These are phyloP conservation scores for Aureobasidium sp. DNA, from an alignment of 2,329 filamentous ascomycete species.

Conservation along the genomic window DNA sequence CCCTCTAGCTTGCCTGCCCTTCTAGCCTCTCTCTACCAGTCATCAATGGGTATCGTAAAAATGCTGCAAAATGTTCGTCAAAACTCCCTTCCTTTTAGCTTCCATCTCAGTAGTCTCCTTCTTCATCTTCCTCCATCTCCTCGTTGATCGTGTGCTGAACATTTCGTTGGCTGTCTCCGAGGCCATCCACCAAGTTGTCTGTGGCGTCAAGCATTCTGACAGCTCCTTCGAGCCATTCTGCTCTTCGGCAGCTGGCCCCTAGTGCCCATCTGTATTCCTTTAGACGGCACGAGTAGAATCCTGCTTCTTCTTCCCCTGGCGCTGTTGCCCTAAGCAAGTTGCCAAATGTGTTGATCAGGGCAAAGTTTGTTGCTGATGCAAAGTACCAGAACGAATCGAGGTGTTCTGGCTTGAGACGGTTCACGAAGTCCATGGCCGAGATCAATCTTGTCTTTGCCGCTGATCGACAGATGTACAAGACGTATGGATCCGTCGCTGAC, in stretches of 20 bases:
- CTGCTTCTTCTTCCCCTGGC: slow-evolving; percentile 78
- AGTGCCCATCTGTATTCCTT: slow-evolving; percentile 93
- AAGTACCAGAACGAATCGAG: slow-evolving; percentile 92
- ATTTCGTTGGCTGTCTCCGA: slow-evolving; percentile 33
- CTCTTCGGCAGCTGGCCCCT: slow-evolving; percentile 72
- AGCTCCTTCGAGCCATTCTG: slow-evolving; percentile 42
- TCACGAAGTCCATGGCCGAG: slow-evolving; percentile 95
- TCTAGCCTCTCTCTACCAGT: neutral
- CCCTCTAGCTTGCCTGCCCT: neutral
- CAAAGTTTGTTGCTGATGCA: slow-evolving; percentile 82
- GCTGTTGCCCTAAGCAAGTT: slow-evolving; percentile 84
- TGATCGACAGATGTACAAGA: slow-evolving; percentile 85
- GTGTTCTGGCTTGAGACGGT: slow-evolving; percentile 78
- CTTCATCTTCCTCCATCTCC: neutral
- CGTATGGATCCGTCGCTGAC: slow-evolving; percentile 60
- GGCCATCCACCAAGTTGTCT: slow-evolving; percentile 37
- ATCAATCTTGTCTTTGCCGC: slow-evolving; percentile 92
- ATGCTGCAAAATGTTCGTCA: slow-evolving; percentile 7
- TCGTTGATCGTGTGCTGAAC: neutral
- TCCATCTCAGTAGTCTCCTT: neutral
- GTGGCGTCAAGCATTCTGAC: slow-evolving; percentile 40
- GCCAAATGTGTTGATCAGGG: slow-evolving; percentile 89
- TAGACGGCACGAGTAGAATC: slow-evolving; percentile 81
- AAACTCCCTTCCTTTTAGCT: neutral
- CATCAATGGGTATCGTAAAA: slow-evolving; percentile 16